Base-by-base conservation (phyloP, 106 monocot species). In the Vanilla planifolia region DNA sequence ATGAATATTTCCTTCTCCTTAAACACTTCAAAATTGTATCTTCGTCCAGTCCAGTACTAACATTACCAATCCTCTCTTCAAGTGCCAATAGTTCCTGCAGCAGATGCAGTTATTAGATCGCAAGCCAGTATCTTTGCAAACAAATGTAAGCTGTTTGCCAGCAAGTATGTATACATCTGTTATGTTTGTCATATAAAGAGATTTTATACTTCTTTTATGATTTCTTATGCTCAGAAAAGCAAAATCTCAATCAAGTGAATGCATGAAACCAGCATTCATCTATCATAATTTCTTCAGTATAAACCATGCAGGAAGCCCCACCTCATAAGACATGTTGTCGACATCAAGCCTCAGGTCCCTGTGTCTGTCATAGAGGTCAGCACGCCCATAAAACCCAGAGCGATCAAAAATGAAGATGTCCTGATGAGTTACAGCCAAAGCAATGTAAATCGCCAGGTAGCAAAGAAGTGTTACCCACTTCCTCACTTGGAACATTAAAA, bases 261-360 rank as follows among this genome's bases (percentile, higher is more conserved):
- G n/a, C n/a, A n/a, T n/a, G n/a, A n/a, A n/a, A n/a, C n/a, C n/a
- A n/a, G n/a, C n/a, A n/a, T n/a, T n/a, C n/a, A n/a, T n/a, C n/a
- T n/a, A n/a, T n/a, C n/a, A n/a, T n/a, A n/a, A n/a, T n/a, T n/a
- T n/a, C n/a, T n/a, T n/a, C n/a, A n/a, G n/a, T n/a, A n/a, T n/a
- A n/a, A n/a, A n/a, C n/a, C n/a, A n/a, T 10, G 16, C 5, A 36
- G 22, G 43, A 11, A 43, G 16, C 41, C 5, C 42, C 9, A 87
- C 92, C 92, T 92, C 92, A 59, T 92, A 92, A 46, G 92, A 87
- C 92, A 92, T 92, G 36, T 87, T 87, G 55, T 92, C 92, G n/a
- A 92, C 85, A 66, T 92, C 92, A 23, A 92, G 92, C 55, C 87
- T 66, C 92, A 92, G 73, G 60, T 87, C 92, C 66, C 92, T 77